A percentile compares a stretch with the other conserved stretches of the same genome.
phyloP scores from a whole-genome alignment of 495 filamentous ascomycete species.

The Choiromyces venosus region DNA sequence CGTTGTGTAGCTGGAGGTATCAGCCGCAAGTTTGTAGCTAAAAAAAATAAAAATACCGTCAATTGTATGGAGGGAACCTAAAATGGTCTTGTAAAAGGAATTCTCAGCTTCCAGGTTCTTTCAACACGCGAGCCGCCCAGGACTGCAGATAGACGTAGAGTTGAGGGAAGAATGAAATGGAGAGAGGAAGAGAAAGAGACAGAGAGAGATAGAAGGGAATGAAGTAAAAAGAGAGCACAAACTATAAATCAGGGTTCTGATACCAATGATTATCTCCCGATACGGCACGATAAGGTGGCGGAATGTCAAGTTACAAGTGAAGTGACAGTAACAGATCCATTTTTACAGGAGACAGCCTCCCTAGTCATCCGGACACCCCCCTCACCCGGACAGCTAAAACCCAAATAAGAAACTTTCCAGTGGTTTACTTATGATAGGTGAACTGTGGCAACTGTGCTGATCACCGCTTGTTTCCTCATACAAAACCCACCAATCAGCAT shows the following conservation, averaged over 20 bases:
- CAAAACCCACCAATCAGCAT: too few relatives aligned
- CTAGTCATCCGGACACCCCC: too few relatives aligned
- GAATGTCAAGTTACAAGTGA: background rate
- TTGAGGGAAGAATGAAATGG: background rate
- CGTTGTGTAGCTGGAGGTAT: background rate
- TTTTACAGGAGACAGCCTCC: too few relatives aligned
- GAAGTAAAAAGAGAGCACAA: background rate
- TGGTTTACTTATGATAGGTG: too few relatives aligned
- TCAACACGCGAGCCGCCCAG: background rate
- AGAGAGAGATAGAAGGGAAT: background rate
- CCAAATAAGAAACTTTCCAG: too few relatives aligned
- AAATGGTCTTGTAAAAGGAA: background rate
- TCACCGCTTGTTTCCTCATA: too few relatives aligned
- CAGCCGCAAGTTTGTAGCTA: slow-evolving; percentile 1
- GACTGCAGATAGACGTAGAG: background rate
- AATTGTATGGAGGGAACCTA: background rate
- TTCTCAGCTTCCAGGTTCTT: background rate
- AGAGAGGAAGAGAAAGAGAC: background rate
- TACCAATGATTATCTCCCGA: background rate
- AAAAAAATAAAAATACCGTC: background rate
- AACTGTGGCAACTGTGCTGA: too few relatives aligned
- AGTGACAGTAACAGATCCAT: background rate
- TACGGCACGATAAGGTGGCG: background rate
- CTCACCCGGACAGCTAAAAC: too few relatives aligned
- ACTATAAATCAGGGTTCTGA: background rate